Evolutionary conservation across 768 basidiomycete genomes (phyloP).

Genomic region (Gymnopilus dilepis): DNA sequence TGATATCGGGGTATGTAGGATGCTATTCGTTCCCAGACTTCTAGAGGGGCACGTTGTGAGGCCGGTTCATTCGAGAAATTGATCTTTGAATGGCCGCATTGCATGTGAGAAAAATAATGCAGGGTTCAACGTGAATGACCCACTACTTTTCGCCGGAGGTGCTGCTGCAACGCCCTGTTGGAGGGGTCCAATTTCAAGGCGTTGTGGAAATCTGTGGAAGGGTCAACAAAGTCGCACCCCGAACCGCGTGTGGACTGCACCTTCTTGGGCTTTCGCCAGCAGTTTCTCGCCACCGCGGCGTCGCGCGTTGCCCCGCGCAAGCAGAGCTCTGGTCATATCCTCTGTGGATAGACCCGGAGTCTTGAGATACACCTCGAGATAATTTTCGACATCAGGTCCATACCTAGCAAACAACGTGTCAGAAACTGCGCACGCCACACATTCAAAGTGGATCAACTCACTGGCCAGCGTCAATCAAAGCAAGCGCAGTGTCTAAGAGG

Average conservation of each 20-base stretch:
- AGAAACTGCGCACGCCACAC: neutral
- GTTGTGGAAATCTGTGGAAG: constrained; percentile 58
- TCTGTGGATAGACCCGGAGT: constrained; percentile 60
- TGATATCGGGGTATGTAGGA: constrained; percentile 65
- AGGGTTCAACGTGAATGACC: constrained; percentile 23
- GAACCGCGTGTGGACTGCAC: constrained; percentile 31
- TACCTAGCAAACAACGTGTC: constrained; percentile 45
- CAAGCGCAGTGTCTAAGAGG: constrained; percentile 53
- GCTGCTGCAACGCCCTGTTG: constrained; percentile 57
- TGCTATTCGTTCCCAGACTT: constrained; percentile 74
- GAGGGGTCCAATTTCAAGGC: constrained; percentile 65
- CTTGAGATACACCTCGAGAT: constrained; percentile 66
- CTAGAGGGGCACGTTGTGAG: constrained; percentile 63
- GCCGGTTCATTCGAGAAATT: constrained; percentile 60
- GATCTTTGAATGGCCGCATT: constrained; percentile 41
- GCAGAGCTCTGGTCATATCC: constrained; percentile 57
- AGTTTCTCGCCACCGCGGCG: constrained; percentile 59
- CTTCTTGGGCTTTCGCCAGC: constrained; percentile 63
- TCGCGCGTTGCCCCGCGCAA: constrained; percentile 65
- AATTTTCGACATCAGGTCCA: constrained; percentile 66
- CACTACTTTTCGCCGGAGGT: constrained; percentile 54
- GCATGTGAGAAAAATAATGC: constrained; percentile 9
- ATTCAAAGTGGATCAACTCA: constrained; percentile 33
- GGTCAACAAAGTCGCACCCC: neutral
- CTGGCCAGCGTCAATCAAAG: constrained; percentile 56